These are phyloP conservation scores for Mycena leptocephala DNA, from an alignment of 768 basidiomycete genomes.

Conservation along the genomic window DNA sequence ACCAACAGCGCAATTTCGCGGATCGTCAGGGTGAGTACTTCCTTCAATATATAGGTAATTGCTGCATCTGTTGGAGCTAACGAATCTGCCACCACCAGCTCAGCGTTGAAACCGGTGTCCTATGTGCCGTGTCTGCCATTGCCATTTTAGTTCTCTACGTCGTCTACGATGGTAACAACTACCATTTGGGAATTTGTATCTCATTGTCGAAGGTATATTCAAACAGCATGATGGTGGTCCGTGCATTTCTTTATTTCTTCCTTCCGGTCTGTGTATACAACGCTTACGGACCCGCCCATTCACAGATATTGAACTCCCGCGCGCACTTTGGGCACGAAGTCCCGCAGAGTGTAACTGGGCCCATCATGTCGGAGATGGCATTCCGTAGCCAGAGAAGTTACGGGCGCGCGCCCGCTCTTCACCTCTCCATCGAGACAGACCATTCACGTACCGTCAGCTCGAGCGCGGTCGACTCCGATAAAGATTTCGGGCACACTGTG, in stretches of 20 bases:
- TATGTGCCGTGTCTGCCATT: slow-evolving; percentile 33
- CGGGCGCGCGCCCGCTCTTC: too few relatives aligned
- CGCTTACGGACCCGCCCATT: not conserved
- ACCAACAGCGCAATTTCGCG: not conserved
- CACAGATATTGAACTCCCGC: slow-evolving; percentile 32
- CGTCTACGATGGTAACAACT: slow-evolving; percentile 33
- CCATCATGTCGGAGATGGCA: too few relatives aligned
- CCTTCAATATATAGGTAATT: not conserved
- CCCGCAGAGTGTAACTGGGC: too few relatives aligned
- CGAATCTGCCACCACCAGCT: slow-evolving; percentile 21
- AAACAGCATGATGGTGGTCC: slow-evolving; percentile 30
- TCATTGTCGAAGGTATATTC: slow-evolving; percentile 44
- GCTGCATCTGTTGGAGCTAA: not conserved
- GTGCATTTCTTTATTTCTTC: not conserved
- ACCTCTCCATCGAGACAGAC: too few relatives aligned
- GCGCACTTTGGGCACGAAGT: slow-evolving; percentile 25
- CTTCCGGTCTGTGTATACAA: not conserved
- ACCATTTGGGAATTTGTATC: slow-evolving; percentile 33
- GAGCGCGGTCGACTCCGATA: too few relatives aligned
- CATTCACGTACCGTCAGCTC: too few relatives aligned
- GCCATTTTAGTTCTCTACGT: slow-evolving; percentile 36
- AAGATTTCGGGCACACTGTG: too few relatives aligned
- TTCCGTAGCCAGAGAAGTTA: too few relatives aligned
- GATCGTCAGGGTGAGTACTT: slow-evolving; percentile 8
- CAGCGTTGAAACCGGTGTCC: slow-evolving; percentile 39